These are phyloP conservation scores for Ophiocordyceps unilateralis DNA, from an alignment of 2,329 filamentous ascomycete genomes.

Conservation along the genomic window DNA sequence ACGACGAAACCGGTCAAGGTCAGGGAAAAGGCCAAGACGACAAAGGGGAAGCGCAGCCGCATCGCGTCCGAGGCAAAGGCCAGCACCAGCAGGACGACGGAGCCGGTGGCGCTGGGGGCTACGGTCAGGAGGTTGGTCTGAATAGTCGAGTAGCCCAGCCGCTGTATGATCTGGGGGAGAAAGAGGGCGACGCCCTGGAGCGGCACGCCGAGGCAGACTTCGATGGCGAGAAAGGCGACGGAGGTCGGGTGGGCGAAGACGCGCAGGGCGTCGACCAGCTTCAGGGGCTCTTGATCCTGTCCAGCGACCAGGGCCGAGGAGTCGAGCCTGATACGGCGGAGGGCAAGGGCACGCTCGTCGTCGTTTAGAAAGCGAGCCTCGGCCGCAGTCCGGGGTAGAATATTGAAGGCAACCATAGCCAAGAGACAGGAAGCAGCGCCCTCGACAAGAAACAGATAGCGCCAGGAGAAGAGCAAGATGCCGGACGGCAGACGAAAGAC, in stretches of 20 bases:
- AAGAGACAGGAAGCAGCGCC: slow-evolving; percentile 40
- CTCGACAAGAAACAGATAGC: slow-evolving; percentile 37
- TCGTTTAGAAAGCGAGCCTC: slow-evolving; percentile 47
- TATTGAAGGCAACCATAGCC: slow-evolving; percentile 48
- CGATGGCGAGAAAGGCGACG: slow-evolving; percentile 32
- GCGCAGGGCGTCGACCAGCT: slow-evolving; percentile 29
- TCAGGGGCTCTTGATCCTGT: background rate
- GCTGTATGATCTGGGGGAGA: slow-evolving; percentile 35
- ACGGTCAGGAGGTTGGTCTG: slow-evolving; percentile 69
- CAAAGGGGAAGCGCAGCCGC: slow-evolving; percentile 55
- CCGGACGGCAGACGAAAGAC: slow-evolving; percentile 22
- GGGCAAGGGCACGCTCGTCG: slow-evolving; percentile 51
- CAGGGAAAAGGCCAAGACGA: slow-evolving; percentile 54
- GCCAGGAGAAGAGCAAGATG: slow-evolving; percentile 22
- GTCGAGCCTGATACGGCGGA: slow-evolving; percentile 59
- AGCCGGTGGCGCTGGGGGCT: slow-evolving; percentile 60
- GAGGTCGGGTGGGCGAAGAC: slow-evolving; percentile 33
- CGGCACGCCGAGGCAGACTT: slow-evolving; percentile 42
- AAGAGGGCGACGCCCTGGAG: slow-evolving; percentile 37
- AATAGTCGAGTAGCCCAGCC: slow-evolving; percentile 29
- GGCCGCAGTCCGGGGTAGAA: slow-evolving; percentile 46
- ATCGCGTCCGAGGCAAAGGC: slow-evolving; percentile 53
- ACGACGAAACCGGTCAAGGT: slow-evolving; percentile 68
- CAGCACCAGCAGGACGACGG: slow-evolving; percentile 52
- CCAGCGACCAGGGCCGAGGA: slow-evolving; percentile 43